Conservation (phyloP, 805 yeast genomes). For the Soucietia sequanensis region DNA sequence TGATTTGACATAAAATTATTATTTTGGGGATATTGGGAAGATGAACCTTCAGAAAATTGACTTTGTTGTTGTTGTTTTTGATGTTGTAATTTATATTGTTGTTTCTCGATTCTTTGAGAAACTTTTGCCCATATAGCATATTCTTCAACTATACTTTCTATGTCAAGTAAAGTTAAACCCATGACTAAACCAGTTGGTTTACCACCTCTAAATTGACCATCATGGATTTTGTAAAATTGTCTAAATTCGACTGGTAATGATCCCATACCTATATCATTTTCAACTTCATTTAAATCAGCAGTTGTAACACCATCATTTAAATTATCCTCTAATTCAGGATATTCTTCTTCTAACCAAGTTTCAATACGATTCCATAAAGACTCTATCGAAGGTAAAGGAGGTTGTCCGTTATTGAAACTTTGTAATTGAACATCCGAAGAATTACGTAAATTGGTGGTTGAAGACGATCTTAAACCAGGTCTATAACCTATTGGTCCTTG, state of each 20-base stretch:
- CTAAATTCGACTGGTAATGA: conserved; percentile 44
- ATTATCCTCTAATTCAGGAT: conserved; percentile 44
- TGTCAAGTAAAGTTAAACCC: conserved; percentile 43
- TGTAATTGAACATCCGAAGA: conserved; percentile 45
- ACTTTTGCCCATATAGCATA: conserved; percentile 42
- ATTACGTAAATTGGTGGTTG: conserved; percentile 25
- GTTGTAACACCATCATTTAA: conserved; percentile 44
- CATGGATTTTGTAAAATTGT: conserved; percentile 45
- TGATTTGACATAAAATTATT: conserved; percentile 32
- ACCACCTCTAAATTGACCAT: conserved; percentile 46
- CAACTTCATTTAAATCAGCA: conserved; percentile 47
- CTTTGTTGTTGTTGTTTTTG: conserved; percentile 19
- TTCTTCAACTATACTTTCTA: conserved; percentile 43
- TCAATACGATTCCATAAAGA: conserved; percentile 44
- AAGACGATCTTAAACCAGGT: conserved; percentile 45
- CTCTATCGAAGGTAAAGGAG: conserved; percentile 48
- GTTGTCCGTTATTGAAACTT: conserved; percentile 47
- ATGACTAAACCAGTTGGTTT: conserved; percentile 45
- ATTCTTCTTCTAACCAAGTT: conserved; percentile 43
- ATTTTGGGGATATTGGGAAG: conserved; percentile 16
- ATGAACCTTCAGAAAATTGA: conserved; percentile 9
- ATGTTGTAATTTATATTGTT: conserved; percentile 28
- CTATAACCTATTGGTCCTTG: conserved; percentile 29
- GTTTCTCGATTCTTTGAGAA: conserved; percentile 38
- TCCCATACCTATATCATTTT: conserved; percentile 43